These are phyloP conservation scores for Colletotrichum zoysiae DNA, from an alignment of 2,329 filamentous ascomycete genomes.

Conservation along the genomic window DNA sequence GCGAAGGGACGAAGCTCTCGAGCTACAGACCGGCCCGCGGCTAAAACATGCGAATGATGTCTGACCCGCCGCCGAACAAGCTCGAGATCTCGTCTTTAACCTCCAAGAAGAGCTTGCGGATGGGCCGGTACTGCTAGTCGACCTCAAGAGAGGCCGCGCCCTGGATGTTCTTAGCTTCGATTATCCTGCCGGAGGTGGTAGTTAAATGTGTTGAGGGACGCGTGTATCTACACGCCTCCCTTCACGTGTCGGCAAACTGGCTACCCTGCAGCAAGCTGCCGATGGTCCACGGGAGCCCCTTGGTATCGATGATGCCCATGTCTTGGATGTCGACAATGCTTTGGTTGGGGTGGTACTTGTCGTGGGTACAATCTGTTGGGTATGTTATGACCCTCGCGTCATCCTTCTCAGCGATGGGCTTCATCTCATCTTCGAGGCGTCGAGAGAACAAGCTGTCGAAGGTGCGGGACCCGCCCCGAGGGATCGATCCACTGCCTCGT, in stretches of 20 bases:
- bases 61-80: slow-evolving; percentile 59
- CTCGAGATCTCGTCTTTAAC: slow-evolving; percentile 53
- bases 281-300: slow-evolving; percentile 55
- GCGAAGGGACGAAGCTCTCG: slow-evolving; percentile 42
- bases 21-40: slow-evolving; percentile 41
- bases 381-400: slow-evolving; percentile 50
- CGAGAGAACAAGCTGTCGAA: slow-evolving; percentile 59
- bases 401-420: slow-evolving; percentile 48
- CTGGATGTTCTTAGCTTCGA: slow-evolving; percentile 54
- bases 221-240: slow-evolving; percentile 57
- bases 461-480: slow-evolving; percentile 49
- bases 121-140: slow-evolving; percentile 39
- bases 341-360: slow-evolving; percentile 43
- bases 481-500: slow-evolving; percentile 50
- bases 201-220: slow-evolving; percentile 50
- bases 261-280: slow-evolving; percentile 51
- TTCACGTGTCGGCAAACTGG: slow-evolving; percentile 50
- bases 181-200: slow-evolving; percentile 55
- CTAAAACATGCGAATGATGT: slow-evolving; percentile 57
- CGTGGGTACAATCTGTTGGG: slow-evolving; percentile 54
- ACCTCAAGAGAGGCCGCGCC: slow-evolving; percentile 55
- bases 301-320: slow-evolving; percentile 50
- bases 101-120: slow-evolving; percentile 37
- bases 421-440: slow-evolving; percentile 50
- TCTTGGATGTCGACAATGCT: slow-evolving; percentile 46